Conservation (phyloP, 2,329 filamentous ascomycete genomes). For the Pseudocercospora fuligena region DNA sequence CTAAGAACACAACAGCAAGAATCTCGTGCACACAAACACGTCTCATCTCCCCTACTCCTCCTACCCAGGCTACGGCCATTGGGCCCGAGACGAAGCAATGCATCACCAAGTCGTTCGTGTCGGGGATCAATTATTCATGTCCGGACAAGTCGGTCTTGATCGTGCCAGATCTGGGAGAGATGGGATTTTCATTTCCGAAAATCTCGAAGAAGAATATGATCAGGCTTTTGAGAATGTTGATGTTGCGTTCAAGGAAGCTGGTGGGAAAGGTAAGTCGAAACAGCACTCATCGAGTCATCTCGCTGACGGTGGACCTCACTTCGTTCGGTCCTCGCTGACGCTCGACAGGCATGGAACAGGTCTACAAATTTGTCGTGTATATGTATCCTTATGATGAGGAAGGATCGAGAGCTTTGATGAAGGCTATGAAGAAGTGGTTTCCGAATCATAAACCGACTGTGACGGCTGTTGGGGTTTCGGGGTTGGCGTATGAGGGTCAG, state of each 20-base stretch:
- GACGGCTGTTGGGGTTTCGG: background rate
- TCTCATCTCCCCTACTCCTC: background rate
- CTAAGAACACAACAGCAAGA: no score
- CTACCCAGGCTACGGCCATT: background rate
- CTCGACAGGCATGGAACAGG: background rate
- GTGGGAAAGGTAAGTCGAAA: background rate
- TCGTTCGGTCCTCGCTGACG: no score
- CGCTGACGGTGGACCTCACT: no score
- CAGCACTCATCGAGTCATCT: no score
- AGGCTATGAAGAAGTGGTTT: background rate
- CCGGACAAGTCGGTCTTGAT: slow-evolving; percentile 2
- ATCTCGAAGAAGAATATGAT: background rate
- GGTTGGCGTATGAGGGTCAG: slow-evolving; percentile 2
- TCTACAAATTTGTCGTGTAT: slow-evolving; percentile 2
- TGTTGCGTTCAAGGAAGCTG: background rate
- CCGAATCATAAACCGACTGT: background rate
- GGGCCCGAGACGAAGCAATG: background rate
- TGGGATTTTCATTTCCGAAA: background rate
- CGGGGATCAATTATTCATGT: background rate
- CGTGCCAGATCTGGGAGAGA: background rate
- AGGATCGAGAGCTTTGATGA: background rate
- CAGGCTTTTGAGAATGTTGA: slow-evolving; percentile 2
- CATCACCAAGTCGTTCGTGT: background rate
- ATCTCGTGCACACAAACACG: background rate
- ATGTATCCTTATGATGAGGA: background rate